These are phyloP conservation scores for Lodderomyces orthopsilosis DNA, from an alignment of 1,139 yeast species.

Conservation along the genomic window DNA sequence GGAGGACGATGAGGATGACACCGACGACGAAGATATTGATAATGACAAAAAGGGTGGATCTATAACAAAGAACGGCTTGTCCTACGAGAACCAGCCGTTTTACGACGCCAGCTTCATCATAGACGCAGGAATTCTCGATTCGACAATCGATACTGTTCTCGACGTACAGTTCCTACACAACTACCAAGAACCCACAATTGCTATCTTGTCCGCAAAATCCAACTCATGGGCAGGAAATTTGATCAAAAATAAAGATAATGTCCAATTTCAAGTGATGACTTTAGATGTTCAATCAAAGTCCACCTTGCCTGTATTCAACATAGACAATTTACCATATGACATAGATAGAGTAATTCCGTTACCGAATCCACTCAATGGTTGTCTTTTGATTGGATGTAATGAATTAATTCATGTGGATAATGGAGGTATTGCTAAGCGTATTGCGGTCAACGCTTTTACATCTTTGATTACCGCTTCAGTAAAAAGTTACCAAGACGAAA, in stretches of 20 bases:
- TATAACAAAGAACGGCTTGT: constrained; percentile 7
- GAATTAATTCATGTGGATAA: constrained; percentile 78
- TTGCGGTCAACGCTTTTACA: constrained; percentile 62
- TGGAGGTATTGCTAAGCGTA: constrained; percentile 69
- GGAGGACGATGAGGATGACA: constrained; percentile 40
- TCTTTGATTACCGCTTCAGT: constrained; percentile 49
- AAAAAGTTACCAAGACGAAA: constrained; percentile 50
- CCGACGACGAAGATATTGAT: constrained; percentile 26
- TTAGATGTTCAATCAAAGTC: constrained; percentile 61
- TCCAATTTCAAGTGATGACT: constrained; percentile 60
- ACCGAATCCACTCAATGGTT: constrained; percentile 66
- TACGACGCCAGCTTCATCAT: constrained; percentile 53
- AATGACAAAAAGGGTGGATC: constrained; percentile 5
- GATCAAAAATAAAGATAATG: constrained; percentile 59
- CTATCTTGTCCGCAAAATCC: constrained; percentile 60
- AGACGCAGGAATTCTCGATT: constrained; percentile 55
- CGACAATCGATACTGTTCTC: constrained; percentile 56
- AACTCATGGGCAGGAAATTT: constrained; percentile 78
- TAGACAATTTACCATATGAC: constrained; percentile 73
- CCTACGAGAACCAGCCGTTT: constrained; percentile 8
- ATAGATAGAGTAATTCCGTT: constrained; percentile 63
- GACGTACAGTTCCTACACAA: constrained; percentile 69
- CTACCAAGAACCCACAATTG: constrained; percentile 79
- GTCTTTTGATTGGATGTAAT: constrained; percentile 72
- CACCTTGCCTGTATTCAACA: constrained; percentile 65